phyloP scores from a whole-genome alignment of 2,329 filamentous ascomycete species.

The Cyphellophora attinorum region DNA sequence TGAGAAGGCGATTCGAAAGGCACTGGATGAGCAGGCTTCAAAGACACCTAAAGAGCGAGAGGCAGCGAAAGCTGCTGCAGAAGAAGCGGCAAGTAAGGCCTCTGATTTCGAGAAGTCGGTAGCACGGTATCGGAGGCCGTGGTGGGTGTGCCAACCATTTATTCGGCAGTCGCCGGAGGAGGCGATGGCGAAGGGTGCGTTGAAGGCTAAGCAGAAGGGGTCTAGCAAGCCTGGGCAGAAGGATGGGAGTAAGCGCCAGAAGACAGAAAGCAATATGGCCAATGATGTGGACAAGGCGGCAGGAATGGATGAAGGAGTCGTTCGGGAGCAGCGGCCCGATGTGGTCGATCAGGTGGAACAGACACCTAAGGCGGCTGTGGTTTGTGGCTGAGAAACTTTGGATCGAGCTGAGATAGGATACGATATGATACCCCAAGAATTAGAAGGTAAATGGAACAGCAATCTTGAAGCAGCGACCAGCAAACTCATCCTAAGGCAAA shows the following conservation, averaged over 20 bases:
- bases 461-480: no score
- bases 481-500: no score
- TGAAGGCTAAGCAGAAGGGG: conserved; percentile 61
- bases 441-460: no score
- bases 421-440: no score
- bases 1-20: conserved; percentile 59
- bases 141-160: conserved; percentile 85
- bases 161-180: conserved; percentile 79
- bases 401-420: no score
- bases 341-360: neutral
- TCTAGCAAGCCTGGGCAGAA: no score
- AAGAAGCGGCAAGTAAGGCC: neutral
- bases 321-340: neutral
- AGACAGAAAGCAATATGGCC: no score
- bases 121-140: conserved; percentile 68
- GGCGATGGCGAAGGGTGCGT: conserved; percentile 70
- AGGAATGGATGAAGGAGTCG: neutral
- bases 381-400: neutral
- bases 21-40: conserved; percentile 11
- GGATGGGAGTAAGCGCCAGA: neutral
- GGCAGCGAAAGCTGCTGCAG: neutral
- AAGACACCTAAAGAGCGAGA: neutral
- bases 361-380: neutral
- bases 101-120: conserved; percentile 42
- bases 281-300: no score